Percentiles rank a stretch among this genome's conserved stretches.
Conservation (phyloP, 2,329 filamentous ascomycete genomes). For the Aspergillus fijiensis region DNA sequence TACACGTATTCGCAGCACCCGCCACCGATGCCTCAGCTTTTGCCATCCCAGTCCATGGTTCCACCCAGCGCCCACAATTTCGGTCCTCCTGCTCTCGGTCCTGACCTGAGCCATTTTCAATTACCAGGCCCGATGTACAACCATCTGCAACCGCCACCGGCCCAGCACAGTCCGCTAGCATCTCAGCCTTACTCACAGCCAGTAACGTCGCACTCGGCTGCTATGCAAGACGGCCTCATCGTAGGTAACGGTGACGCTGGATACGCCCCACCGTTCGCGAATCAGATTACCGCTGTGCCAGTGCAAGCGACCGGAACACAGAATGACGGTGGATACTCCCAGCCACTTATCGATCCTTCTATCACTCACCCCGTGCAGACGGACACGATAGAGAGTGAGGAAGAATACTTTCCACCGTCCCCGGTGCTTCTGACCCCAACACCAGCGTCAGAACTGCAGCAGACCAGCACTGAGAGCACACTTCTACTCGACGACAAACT, state of each 20-base stretch:
- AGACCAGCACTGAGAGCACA: neutral
- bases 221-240: neutral
- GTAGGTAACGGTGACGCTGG: neutral
- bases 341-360: neutral
- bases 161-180: neutral
- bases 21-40: neutral
- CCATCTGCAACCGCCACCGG: neutral
- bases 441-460: neutral
- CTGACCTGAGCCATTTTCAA: constrained; percentile 21
- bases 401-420: neutral
- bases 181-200: neutral
- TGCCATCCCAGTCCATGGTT: neutral
- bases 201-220: neutral
- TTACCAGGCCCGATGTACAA: neutral
- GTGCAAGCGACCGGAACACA: neutral
- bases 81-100: constrained; percentile 25
- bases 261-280: neutral
- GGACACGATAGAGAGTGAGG: neutral
- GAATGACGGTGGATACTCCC: neutral
- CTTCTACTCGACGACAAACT: neutral
- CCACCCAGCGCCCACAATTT: constrained; percentile 12
- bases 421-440: neutral
- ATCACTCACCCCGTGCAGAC: neutral
- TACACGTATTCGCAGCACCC: neutral
- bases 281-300: neutral